Conservation (phyloP, 371 early-diverging fungal genomes). For the Rhizomucor miehei region DNA sequence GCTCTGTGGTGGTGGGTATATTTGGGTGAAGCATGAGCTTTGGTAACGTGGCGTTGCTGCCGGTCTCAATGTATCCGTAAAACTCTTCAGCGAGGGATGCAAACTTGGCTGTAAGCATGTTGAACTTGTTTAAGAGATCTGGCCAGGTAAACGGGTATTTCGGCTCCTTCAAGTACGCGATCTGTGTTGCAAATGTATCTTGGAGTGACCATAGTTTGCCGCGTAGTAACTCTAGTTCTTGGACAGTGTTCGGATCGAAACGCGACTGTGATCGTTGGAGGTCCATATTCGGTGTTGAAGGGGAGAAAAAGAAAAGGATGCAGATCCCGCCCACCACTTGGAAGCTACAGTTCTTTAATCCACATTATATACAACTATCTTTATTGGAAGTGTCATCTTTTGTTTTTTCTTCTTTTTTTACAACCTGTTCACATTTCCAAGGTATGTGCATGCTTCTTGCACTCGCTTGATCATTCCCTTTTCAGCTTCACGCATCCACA, state of each 20-base stretch:
- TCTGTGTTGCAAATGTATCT: conserved; percentile 53
- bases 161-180: conserved; percentile 44
- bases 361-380: too few species aligned
- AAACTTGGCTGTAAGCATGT: conserved; percentile 63
- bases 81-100: conserved; percentile 51
- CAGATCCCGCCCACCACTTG: too few species aligned
- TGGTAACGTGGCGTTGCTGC: conserved; percentile 41
- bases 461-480: conserved; percentile 81
- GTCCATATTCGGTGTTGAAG: conserved; percentile 2
- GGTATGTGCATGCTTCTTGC: conserved; percentile 73
- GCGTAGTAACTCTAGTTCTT: conserved; percentile 57
- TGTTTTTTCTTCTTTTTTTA: conserved; percentile 29
- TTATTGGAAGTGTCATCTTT: neutral
- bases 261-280: conserved; percentile 16
- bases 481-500: conserved; percentile 84
- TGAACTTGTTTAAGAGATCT: conserved; percentile 66
- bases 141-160: conserved; percentile 51
- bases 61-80: conserved; percentile 37
- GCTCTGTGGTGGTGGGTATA: conserved; percentile 53
- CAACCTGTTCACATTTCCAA: conserved; percentile 70
- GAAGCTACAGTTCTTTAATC: too few species aligned
- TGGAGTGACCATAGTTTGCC: conserved; percentile 62
- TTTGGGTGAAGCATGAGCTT: conserved; percentile 62
- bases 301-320: too few species aligned
- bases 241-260: conserved; percentile 47